Base-by-base conservation (phyloP, 139 green algal genomes). In the Monoraphidium neglectum region DNA sequence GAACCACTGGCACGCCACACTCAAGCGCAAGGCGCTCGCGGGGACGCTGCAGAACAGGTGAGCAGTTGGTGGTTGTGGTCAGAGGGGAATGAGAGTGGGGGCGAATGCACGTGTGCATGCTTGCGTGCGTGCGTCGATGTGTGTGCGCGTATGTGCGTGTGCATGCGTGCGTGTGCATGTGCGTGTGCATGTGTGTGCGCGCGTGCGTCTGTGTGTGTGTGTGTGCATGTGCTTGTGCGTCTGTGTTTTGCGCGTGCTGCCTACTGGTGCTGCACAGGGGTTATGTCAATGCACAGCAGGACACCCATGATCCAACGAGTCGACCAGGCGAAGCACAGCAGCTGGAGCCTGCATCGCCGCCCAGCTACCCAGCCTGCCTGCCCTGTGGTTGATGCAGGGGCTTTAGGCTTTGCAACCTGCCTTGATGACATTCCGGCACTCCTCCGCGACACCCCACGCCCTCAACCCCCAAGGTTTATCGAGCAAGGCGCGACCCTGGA, bases 1-100 rank as follows among this genome's bases (percentile, higher is more conserved):
- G 74, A 92, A 92, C 59, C 85, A 90, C 68, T 88, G 84, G 84
- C 87, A 92, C 66, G 82, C 84, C 4, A 90, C 87, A 0, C 72
- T 92, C 8, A 90, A 87, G 68, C 72, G 87, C 6, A 90, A 88
- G 67, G 64, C 77, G 21, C 28, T 72, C 18, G 65, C 30, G 12
- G 37, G 68, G 2, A 77, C 68, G 3, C 54, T 85, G 21, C 57
- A 74, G n/a, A 84, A 87, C 83, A 81, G 76, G 74, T 80, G 63
- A 78, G 72, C n/a, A n/a, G n/a, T n/a, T n/a, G n/a, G n/a, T n/a
- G n/a, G n/a, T n/a, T n/a, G n/a, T n/a, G n/a, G n/a, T n/a, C n/a
- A n/a, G n/a, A n/a, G n/a, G n/a, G n/a, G n/a, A n/a, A n/a, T n/a
- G n/a, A n/a, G n/a, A n/a, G n/a, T n/a, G n/a, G n/a, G n/a, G n/a